Conservation (phyloP, 352 stramenopile species). For the Phytophthora pinifolia region DNA sequence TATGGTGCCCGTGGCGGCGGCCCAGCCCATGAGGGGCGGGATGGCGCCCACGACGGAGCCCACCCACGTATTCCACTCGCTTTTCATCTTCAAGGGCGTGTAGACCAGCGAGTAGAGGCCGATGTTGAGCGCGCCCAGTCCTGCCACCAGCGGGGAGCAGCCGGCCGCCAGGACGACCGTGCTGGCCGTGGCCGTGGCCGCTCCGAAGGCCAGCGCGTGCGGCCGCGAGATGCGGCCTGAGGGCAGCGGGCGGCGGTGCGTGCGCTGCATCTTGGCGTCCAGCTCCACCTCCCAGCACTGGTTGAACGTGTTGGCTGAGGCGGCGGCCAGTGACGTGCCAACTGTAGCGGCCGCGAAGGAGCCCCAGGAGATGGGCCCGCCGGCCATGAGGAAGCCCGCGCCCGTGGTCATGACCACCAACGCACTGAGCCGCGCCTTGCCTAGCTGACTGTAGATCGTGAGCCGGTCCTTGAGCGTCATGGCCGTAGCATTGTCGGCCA, state of each 20-base stretch:
- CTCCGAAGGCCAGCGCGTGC: constrained; percentile 85
- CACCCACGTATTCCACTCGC: constrained; percentile 98
- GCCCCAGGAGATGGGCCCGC: constrained; percentile 89
- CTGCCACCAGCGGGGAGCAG: constrained; percentile 95
- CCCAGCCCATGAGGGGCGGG: constrained; percentile 98
- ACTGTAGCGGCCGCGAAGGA: constrained; percentile 90
- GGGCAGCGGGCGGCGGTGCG: constrained; percentile 92
- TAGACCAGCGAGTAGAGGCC: constrained; percentile 98
- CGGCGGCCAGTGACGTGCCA: constrained; percentile 94
- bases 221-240: constrained; percentile 74
- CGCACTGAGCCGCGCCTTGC: constrained; percentile 93
- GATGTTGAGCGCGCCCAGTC: constrained; percentile 97
- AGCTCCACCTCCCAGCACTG: constrained; percentile 96
- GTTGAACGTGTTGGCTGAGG: constrained; percentile 97
- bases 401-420: constrained; percentile 97
- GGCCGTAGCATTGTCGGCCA: constrained; percentile 2
- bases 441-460: constrained; percentile 89
- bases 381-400: constrained; percentile 96
- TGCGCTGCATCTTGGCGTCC: constrained; percentile 97
- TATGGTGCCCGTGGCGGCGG: constrained; percentile 90
- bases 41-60: constrained; percentile 98
- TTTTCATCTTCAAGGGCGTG: constrained; percentile 97
- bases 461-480: constrained; percentile 68
- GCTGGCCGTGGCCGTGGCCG: constrained; percentile 86
- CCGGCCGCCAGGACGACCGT: constrained; percentile 88